Evolutionary conservation across 2,329 filamentous ascomycete genomes (phyloP).

Genomic region (Nothophoma quercina): DNA sequence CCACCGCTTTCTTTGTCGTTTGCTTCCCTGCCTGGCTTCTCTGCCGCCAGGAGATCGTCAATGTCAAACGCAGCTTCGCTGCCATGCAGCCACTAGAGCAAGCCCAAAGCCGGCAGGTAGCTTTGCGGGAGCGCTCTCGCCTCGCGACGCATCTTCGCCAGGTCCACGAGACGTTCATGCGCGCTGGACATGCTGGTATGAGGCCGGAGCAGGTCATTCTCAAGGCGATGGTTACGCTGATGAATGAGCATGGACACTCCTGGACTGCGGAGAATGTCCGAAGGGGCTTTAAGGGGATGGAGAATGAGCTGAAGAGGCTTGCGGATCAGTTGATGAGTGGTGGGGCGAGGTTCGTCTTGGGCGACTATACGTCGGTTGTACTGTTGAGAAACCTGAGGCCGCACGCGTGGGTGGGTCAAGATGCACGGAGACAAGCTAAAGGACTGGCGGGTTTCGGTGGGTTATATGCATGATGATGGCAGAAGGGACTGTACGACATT

Average conservation of each 20-base stretch:
- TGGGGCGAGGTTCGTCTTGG: slow-evolving; percentile 1
- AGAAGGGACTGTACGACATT: background rate
- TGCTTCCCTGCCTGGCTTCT: slow-evolving; percentile 7
- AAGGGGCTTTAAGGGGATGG: slow-evolving; percentile 1
- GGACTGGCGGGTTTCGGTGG: background rate
- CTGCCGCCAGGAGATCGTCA: slow-evolving; percentile 2
- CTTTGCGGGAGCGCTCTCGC: slow-evolving; percentile 6
- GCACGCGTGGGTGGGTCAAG: background rate
- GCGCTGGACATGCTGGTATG: background rate
- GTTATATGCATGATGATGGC: background rate
- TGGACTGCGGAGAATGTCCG: background rate
- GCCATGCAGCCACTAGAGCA: background rate
- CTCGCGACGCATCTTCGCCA: slow-evolving; percentile 5
- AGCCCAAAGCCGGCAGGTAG: background rate
- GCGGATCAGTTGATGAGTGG: slow-evolving; percentile 1
- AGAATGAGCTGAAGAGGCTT: background rate
- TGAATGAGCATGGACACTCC: background rate
- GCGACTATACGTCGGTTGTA: background rate
- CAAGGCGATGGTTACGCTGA: background rate
- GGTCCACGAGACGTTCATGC: slow-evolving; percentile 1
- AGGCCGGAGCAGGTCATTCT: slow-evolving; percentile 11
- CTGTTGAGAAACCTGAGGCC: background rate
- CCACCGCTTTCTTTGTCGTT: background rate
- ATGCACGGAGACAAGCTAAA: background rate
- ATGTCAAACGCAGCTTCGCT: background rate